Conservation (phyloP, 2,329 filamentous ascomycete genomes). For the Penicillium digitatum region DNA sequence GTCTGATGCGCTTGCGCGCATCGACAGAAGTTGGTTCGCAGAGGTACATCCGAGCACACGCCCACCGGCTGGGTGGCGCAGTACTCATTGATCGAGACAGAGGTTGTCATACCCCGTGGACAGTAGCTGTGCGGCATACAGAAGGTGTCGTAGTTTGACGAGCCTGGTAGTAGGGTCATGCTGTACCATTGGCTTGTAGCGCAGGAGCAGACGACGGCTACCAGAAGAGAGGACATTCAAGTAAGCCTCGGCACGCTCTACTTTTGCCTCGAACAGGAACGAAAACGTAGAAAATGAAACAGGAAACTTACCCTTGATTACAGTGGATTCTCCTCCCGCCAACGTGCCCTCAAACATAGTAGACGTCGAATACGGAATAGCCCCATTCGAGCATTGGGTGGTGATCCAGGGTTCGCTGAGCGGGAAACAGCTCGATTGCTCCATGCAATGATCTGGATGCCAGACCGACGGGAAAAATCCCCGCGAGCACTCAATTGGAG, state of each 20-base stretch:
- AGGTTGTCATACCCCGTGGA: conserved; percentile 26
- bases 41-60: conserved; percentile 10
- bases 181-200: conserved; percentile 24
- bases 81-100: conserved; percentile 14
- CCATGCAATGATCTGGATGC: conserved; percentile 26
- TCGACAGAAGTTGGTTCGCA: conserved; percentile 14
- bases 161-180: conserved; percentile 8
- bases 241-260: not conserved
- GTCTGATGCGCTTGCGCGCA: conserved; percentile 15
- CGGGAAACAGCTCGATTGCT: conserved; percentile 23
- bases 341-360: conserved; percentile 22
- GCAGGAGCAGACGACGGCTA: conserved; percentile 26
- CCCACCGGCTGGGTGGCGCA: conserved; percentile 18
- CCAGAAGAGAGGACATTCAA: not conserved
- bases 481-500: conserved; percentile 17
- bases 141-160: conserved; percentile 16
- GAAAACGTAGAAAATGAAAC: not conserved
- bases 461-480: conserved; percentile 25
- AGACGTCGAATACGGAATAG: conserved; percentile 16
- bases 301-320: conserved; percentile 18
- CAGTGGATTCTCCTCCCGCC: conserved; percentile 16
- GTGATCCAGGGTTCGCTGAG: conserved; percentile 23
- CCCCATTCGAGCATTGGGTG: conserved; percentile 25
- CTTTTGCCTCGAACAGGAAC: not conserved
- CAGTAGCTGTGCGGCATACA: conserved; percentile 26